phyloP scores from a whole-genome alignment of 2,329 filamentous ascomycete genomes.

The Fusarium temperatum region DNA sequence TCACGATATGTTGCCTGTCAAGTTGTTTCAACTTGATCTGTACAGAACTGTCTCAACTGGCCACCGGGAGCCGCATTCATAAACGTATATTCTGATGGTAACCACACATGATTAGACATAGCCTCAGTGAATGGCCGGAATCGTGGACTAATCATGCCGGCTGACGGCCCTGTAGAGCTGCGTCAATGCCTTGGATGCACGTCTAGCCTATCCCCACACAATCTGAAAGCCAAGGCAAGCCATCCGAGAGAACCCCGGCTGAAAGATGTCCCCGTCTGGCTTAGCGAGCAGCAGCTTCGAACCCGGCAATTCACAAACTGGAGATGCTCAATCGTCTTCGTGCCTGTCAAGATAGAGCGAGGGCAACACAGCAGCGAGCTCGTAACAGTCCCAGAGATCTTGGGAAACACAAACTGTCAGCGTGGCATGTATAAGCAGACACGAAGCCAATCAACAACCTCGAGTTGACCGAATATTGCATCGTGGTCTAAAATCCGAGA shows the following conservation, averaged over 20 bases:
- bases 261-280: slow-evolving; percentile 30
- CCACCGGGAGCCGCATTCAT: slow-evolving; percentile 14
- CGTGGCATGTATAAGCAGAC: slow-evolving; percentile 1
- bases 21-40: neutral
- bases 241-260: slow-evolving; percentile 29
- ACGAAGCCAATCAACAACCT: slow-evolving; percentile 39
- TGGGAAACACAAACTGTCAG: slow-evolving; percentile 22
- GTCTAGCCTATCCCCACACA: slow-evolving; percentile 37
- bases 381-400: slow-evolving; percentile 3
- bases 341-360: slow-evolving; percentile 13
- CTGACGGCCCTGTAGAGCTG: slow-evolving; percentile 46
- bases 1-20: neutral
- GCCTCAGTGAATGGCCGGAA: slow-evolving; percentile 14
- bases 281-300: slow-evolving; percentile 2
- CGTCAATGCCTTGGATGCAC: slow-evolving; percentile 54
- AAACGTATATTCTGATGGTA: neutral
- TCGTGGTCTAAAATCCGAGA: neutral
- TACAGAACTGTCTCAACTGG: neutral
- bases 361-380: slow-evolving; percentile 17
- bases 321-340: neutral
- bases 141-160: slow-evolving; percentile 28
- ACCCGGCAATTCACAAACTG: neutral
- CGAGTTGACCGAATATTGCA: slow-evolving; percentile 40
- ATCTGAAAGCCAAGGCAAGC: slow-evolving; percentile 33
- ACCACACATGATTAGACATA: slow-evolving; percentile 7